Percentiles rank a stretch among this genome's conserved stretches.
Conservation (phyloP, 2,329 filamentous ascomycete species). For the Apiospora pterosperma region DNA sequence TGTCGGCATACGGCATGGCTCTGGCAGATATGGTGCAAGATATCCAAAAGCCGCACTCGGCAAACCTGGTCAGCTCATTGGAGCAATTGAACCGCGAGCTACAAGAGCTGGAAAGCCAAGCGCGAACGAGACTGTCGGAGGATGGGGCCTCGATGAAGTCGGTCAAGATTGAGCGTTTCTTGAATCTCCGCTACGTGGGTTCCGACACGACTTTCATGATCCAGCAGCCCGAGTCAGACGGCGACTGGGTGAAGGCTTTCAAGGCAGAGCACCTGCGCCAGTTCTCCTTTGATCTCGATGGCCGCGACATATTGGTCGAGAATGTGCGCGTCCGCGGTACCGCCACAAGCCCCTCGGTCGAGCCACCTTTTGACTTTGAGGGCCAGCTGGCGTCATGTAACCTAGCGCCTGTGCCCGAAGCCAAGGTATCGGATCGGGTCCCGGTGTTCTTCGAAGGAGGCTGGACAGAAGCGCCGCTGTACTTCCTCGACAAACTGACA, state of each 20-base stretch:
- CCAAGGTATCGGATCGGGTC: slow-evolving; percentile 3
- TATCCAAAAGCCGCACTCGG: neutral
- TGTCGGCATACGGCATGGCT: slow-evolving; percentile 42
- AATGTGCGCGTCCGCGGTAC: slow-evolving; percentile 7
- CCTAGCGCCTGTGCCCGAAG: neutral
- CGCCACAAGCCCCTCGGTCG: neutral
- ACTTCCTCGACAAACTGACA: slow-evolving; percentile 20
- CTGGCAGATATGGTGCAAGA: slow-evolving; percentile 18
- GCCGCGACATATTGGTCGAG: slow-evolving; percentile 4
- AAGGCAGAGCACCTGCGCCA: slow-evolving; percentile 3
- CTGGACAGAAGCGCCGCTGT: slow-evolving; percentile 21
- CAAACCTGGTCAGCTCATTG: neutral
- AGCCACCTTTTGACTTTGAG: neutral
- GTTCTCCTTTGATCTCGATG: slow-evolving; percentile 5
- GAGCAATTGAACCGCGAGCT: neutral
- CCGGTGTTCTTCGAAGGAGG: slow-evolving; percentile 5
- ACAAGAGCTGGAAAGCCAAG: neutral
- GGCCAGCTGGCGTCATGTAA: neutral
- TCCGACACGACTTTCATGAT: slow-evolving; percentile 9
- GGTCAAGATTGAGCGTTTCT: slow-evolving; percentile 16
- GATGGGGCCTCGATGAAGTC: slow-evolving; percentile 14
- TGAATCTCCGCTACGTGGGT: slow-evolving; percentile 18
- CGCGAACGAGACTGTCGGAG: slow-evolving; percentile 7
- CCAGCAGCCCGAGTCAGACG: slow-evolving; percentile 2
- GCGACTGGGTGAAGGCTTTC: slow-evolving; percentile 4